Evolutionary conservation across 2,329 filamentous ascomycete species (phyloP), one percentile per base, ranked within the genome.

Genomic region (Pseudogymnoascus sp.): DNA sequence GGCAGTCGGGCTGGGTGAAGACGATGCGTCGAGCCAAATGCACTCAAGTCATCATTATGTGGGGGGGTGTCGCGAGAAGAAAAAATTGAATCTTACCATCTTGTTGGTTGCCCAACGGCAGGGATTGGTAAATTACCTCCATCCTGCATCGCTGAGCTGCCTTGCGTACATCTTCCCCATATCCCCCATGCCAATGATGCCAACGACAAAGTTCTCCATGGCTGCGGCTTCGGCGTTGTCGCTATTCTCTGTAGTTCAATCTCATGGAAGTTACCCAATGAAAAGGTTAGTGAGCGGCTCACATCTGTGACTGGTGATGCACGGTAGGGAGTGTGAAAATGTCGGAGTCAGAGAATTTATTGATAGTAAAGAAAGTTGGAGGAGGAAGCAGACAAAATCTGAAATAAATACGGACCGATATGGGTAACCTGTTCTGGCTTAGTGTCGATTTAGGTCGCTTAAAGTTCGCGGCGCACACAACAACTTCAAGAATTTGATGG

Each of bases 1-100:
- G 89, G 88, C 81, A 79, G 78, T 81, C 81, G 80, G 80, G 77
- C 77, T 72, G 77, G 74, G 79, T 78, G 79, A 81, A 80, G 78
- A 81, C 86, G 86, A 92, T 96, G 83, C 93, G 59, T 97, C 93
- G 91, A 97, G 93, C 93, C 93, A 97, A 97, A 97, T 97, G 93
- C 93, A 93, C 93, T 97, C 93, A 93, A 91, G 93, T 97, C 93
- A 97, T 97, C 93, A 96, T 92, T 75, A 75, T 72, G 72, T 31
- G 49, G 58, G 61, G 61, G 55, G 37, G 21, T 25, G 35, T 60
- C 35, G 33, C 58, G 58, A 37, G 62, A 45, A 28, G 40, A 55
- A 64, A 65, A 12, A 67, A 77, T 55, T 41, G 61, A 65, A 65
- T 64, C 69, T 70, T 66, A 72, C 69, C 65, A 69, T 63, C 58